Base-by-base conservation (phyloP, 768 basidiomycete genomes). In the Psilocybe cubensis region DNA sequence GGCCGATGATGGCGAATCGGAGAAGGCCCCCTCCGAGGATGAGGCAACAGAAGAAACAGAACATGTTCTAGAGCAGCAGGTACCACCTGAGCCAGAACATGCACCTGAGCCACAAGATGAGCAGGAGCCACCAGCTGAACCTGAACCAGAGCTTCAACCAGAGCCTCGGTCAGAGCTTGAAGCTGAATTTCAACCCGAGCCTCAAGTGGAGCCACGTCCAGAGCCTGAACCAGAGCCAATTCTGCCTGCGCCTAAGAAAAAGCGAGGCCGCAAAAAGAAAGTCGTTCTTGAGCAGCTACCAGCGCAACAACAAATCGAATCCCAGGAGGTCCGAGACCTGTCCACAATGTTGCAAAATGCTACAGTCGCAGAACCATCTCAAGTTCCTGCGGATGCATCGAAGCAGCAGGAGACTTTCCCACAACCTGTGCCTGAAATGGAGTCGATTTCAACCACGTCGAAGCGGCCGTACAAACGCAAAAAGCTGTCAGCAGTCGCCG, bases 1-100 rank as follows among this genome's bases (percentile, higher is more conserved):
- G 25, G 54, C 57, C 2, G 63, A 64, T 14, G 63, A 61, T 31
- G 60, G 63, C 23, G 63, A 64, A 42, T 61, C 63, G 12, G 63
- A 64, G 43, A 64, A 59, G 47, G 60, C 25, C 11, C 41, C 52
- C 21, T 58, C 56, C 3, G 63, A 57, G 25, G 45, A 53, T 14
- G 63, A 62, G 47, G 52, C 52, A 33, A 1, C 28, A 18, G 54
- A 45, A 41, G 28, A 48, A 48, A 10, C 11, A 4, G 46, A 48
- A 29, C 27, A 3, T 9, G 46, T 5, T 11, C 46, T 12, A 14
- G 46, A 48, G 18, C 46, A 3, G 5, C 27, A 29, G 1, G 14
- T 40, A 4, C 47, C 31, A 38, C 43, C 28, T 7, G 42, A 58
- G 27, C 27, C 28, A 12, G 50, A 29, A 41, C 28, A 23, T 27